A percentile compares a stretch with the other conserved stretches of the same genome.
phyloP scores from a whole-genome alignment of 148 eudicot species.

The Vaccinium darrowii region DNA sequence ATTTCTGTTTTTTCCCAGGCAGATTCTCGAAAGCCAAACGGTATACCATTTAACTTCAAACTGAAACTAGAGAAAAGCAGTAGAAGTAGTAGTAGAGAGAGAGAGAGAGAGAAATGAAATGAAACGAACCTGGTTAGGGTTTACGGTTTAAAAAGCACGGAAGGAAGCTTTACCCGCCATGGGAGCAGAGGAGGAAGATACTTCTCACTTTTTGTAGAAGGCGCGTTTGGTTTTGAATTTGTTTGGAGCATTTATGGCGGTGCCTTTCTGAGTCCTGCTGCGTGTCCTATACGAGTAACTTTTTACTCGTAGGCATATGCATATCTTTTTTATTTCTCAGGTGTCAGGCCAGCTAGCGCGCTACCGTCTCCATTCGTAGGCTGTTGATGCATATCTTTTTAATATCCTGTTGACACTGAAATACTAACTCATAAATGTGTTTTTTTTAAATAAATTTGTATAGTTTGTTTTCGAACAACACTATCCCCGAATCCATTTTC shows the following conservation, averaged over 20 bases:
- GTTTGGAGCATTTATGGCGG: background rate
- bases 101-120: background rate
- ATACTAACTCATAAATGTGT: no score
- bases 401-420: no score
- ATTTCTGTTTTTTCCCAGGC: background rate
- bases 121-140: background rate
- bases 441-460: no score
- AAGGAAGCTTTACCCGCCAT: background rate
- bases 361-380: no score
- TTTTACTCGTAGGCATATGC: no score
- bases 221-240: background rate
- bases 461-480: no score
- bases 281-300: background rate
- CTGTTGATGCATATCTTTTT: no score
- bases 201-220: background rate
- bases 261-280: background rate
- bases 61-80: background rate
- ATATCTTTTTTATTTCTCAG: no score
- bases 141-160: background rate
- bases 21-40: background rate
- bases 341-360: no score
- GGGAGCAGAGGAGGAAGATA: background rate
- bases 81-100: no score
- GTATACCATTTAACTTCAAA: background rate
- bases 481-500: no score